Evolutionary conservation across 257 asterid species (phyloP), one percentile per base, ranked within the genome.

Genomic region (Gynochthodes officinalis): DNA sequence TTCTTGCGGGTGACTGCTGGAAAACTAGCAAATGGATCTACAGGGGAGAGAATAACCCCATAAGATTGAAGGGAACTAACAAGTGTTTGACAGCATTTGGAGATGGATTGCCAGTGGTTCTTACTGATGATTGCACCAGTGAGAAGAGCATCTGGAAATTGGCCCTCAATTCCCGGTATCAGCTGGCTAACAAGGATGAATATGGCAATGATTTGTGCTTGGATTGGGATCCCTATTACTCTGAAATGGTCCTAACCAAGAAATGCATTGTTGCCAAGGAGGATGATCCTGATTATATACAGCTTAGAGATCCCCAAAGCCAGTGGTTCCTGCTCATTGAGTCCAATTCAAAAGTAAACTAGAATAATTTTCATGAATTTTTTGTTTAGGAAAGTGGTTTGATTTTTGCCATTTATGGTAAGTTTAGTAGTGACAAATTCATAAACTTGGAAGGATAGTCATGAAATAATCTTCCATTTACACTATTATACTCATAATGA

Each of bases 301-400:
- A 80, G 69, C 74, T 15, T 18, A 53, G 69, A 25, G 67, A 78
- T 70, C 81, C 76, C 1, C 79, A 71, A 23, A 79, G 27, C 49
- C 91, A 79, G 53, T 82, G 85, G 91, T 87, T 87, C 64, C 76
- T 75, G 52, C 78, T 87, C 32, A 53, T 87, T 76, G 11, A 39
- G 18, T 77, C 84, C 5, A 75, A 83, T 68, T 40, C 33, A 16
- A 2, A 71, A 16, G 44, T n/a, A n/a, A n/a, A n/a, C n/a, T n/a
- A n/a, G 67, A 61, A 9, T 30, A 32, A 13, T 39, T 59, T 40
- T 39, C 54, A 19, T 50, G 42, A 35, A 57, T 33, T 57, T n/a
- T 23, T 52, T n/a, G 18, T n/a, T n/a, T n/a, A n/a, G n/a, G n/a
- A n/a, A n/a, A n/a, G n/a, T n/a, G n/a, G n/a, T n/a, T n/a, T n/a